Evolutionary conservation across 805 yeast species (phyloP), one percentile per base, ranked within the genome.

Genomic region (Candida hungchunana): DNA sequence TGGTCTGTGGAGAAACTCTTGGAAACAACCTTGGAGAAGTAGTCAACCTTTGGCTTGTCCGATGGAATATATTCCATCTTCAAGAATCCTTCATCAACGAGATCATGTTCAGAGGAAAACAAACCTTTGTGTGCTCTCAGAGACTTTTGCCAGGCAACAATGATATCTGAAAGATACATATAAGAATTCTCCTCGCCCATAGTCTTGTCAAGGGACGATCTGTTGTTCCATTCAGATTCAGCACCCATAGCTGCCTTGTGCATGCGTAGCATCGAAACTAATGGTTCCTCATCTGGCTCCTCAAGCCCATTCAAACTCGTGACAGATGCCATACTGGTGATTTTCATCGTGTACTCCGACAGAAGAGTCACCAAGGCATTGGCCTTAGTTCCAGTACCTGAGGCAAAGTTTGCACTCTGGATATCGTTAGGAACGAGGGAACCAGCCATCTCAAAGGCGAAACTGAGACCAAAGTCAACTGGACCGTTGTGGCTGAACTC

Each of bases 11-110:
- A 77, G 38, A 75, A 60, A 5, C 67, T 56, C 34, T 67, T 62
- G 5, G 71, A 66, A 1, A 79, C 77, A 3, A 56, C 45, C 2
- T 60, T 57, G 0, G 86, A 77, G 22, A 64, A 60, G 41, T 71
- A 75, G 36, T 73, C 73, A 7, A 80, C 69, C 6, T 66, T 68
- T 29, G 66, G 65, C 46, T 77, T 79, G 59, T 82, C 79, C 30
- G 94, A 79, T 9, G 98, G 97, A 1, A 88, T 64, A 50, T 93
- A 93, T 44, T 85, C 93, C 98, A 93, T 93, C 34, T 67, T 70
- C 44, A 74, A 62, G 56, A 67, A 80, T 37, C 80, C 84, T 17
- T 90, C 80, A 37, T 69, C 63, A 1, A 49, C 51, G 6, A 75
- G 55, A 55, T 88, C 95, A 44, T 62, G 61, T 6, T 59, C 49